Conservation (phyloP, 352 stramenopile species). For the Phytophthora lateralis region DNA sequence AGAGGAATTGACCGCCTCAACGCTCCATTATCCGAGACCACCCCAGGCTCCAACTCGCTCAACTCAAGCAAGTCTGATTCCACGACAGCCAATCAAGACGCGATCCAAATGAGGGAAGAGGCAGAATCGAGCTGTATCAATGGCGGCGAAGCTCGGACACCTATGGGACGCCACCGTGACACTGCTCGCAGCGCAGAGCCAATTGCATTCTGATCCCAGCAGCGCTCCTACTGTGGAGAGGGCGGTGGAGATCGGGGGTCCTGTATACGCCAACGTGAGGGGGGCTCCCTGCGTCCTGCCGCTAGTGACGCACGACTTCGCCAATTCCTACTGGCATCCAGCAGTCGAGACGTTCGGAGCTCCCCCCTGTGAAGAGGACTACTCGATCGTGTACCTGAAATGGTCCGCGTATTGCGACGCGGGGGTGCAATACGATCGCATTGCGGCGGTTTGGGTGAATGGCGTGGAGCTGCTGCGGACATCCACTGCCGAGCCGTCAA, state of each 20-base stretch:
- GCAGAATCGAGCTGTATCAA: not conserved
- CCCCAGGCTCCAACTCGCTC: too few relatives aligned
- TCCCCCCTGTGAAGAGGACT: conserved; percentile 45
- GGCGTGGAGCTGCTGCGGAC: conserved; percentile 74
- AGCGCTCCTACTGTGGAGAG: conserved; percentile 18
- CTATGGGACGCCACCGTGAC: conserved; percentile 37
- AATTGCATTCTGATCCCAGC: conserved; percentile 21
- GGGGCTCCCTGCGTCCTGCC: conserved; percentile 51
- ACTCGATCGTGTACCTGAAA: conserved; percentile 65
- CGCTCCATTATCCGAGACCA: not conserved
- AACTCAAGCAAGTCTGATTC: conserved; percentile 9
- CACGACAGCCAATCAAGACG: conserved; percentile 13
- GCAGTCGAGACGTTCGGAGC: conserved; percentile 45
- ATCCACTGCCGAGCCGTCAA: conserved; percentile 69
- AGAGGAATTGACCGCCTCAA: not conserved
- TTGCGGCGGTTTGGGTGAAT: conserved; percentile 77
- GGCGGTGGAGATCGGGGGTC: conserved; percentile 47
- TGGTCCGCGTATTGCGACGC: conserved; percentile 49
- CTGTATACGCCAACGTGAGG: conserved; percentile 48
- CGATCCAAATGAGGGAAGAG: not conserved
- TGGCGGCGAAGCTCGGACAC: conserved; percentile 15
- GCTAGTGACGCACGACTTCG: conserved; percentile 57
- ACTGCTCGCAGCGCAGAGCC: conserved; percentile 38
- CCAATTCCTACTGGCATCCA: conserved; percentile 62
- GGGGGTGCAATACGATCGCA: conserved; percentile 73